Evolutionary conservation across 805 yeast genomes (phyloP), one percentile per base, ranked within the genome.

Genomic region (Saccharomyces jurei): DNA sequence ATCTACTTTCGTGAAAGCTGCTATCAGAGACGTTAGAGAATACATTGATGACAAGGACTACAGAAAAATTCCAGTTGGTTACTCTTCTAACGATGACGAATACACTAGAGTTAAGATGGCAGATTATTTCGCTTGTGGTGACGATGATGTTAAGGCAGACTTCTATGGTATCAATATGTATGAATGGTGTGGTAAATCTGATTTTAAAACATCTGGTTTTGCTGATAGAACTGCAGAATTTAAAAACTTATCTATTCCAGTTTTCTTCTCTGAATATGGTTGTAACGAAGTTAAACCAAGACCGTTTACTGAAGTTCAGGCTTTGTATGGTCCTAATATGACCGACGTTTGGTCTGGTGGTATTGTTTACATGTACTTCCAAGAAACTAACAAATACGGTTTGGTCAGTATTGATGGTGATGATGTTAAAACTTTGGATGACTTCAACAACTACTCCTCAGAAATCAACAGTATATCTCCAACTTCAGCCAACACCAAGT

Each of bases 321-420:
- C 89, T 56, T 65, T 87, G 44, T 87, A 79, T 74, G 75, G 84
- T 59, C 68, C 69, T 51, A 75, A 86, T 44, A 87, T 87, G 95
- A 86, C 90, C 59, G 86, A 78, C 69, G 85, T 85, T 57, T 87
- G 92, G 94, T 86, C 92, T 51, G 92, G 95, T 74, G 95, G 92
- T 80, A 86, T 87, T 66, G 92, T 86, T 53, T 87, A 86, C 76
- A 82, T 86, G 91, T 87, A 86, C 75, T 87, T 81, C 73, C 79
- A 87, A 75, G 92, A 87, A 75, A 74, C 73, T 54, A 86, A 86
- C 74, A 71, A 86, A 63, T 86, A 85, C 66, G 92, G 95, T 75
- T 78, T 86, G 67, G 91, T 86, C 52, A 60, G 80, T 52, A 71
- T 82, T 58, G 73, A 71, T 52, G 74, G 73, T 58, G 69, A 68